Conservation (phyloP, 2,329 filamentous ascomycete genomes). For the Colletotrichum paranaense region DNA sequence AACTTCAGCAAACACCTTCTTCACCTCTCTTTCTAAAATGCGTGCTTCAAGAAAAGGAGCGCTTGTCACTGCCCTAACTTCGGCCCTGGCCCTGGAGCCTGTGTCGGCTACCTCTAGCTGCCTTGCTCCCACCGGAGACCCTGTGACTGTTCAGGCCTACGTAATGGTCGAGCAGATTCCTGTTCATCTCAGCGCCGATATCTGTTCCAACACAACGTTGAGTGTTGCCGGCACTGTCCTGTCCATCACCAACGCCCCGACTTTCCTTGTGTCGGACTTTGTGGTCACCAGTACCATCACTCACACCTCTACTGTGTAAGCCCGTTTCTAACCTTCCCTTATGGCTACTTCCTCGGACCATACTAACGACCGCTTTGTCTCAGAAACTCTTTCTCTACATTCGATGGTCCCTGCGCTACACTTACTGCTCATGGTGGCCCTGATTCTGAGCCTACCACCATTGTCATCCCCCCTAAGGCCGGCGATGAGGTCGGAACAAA, state of each 20-base stretch:
- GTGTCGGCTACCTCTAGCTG: neutral
- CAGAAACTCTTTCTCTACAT: neutral
- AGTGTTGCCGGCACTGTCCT: slow-evolving; percentile 10
- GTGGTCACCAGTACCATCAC: slow-evolving; percentile 16
- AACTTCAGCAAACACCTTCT: neutral
- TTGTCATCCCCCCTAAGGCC: neutral
- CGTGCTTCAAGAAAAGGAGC: neutral
- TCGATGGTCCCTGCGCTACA: neutral
- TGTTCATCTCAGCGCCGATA: neutral
- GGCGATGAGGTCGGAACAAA: neutral
- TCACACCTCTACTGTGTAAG: slow-evolving; percentile 16
- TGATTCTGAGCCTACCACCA: neutral
- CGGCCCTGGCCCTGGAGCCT: neutral
- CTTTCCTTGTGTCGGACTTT: slow-evolving; percentile 12
- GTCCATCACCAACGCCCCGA: slow-evolving; percentile 18
- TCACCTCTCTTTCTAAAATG: neutral
- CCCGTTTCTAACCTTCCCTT: neutral
- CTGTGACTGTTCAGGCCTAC: neutral
- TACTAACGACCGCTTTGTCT: neutral
- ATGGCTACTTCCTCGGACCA: neutral
- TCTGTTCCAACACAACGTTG: slow-evolving; percentile 21
- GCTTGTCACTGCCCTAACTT: neutral
- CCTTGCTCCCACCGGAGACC: neutral
- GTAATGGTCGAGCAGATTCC: slow-evolving; percentile 6
- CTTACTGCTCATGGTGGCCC: neutral